Base-by-base conservation (phyloP, 1,139 yeast genomes). In the Kodamaea sp. region DNA sequence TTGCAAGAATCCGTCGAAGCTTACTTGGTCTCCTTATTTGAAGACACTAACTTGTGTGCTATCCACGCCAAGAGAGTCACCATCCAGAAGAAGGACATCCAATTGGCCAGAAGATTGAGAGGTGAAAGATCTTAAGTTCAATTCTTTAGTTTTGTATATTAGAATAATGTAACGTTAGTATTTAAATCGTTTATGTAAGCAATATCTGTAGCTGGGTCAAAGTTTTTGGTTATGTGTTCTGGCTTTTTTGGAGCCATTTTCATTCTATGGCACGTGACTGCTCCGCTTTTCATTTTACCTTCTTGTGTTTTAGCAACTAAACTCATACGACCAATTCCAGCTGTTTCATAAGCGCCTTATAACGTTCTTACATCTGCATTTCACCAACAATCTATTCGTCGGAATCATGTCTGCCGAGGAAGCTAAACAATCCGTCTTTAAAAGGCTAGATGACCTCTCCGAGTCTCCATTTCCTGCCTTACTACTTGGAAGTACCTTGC, bases 1-100 rank as follows among this genome's bases (percentile, higher is more conserved):
- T 79, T 90, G 59, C 97, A 90, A 76, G 97, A 90, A 79, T 89
- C 97, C 57, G 97, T 89, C 57, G 97, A 90, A 80, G 97, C 97
- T 55, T 90, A 90, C 83, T 80, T 90, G 61, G 82, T 77, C 46
- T 85, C 95, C 43, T 65, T 86, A 59, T 86, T 86, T 55, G 96
- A 90, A 78, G 97, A 89, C 76, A 90, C 97, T 57, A 90, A 90
- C 83, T 81, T 90, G 77, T 92, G 97, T 76, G 97, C 97, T 58
- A 88, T 92, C 61, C 97, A 90, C 78, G 97, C 97, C 64, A 90
- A 90, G 90, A 48, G 97, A 80, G 97, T 90, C 62, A 90, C 97
- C 53, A 90, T 90, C 72, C 97, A 90, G 78, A 92, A 90, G 95
- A 90, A 90, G 83, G 97, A 90, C 71, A 89, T 90, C 70, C 96